Evolutionary conservation across 768 basidiomycete species (phyloP).

Genomic region (Terana coerulea): DNA sequence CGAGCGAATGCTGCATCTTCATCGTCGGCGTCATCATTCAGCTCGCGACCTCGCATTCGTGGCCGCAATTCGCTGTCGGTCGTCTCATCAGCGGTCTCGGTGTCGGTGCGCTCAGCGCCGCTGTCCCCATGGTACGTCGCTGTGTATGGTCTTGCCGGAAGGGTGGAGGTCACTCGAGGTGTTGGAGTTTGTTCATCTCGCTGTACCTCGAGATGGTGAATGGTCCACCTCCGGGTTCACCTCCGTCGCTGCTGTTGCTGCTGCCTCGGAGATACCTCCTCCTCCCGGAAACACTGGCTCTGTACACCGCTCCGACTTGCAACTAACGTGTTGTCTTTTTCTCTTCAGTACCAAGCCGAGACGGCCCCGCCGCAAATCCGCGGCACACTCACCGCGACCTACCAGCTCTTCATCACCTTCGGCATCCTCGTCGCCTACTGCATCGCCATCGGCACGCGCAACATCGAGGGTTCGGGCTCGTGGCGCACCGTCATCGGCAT

Average conservation of each 20-base stretch:
- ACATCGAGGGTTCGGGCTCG: conserved; percentile 40
- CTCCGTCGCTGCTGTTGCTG: too few species aligned
- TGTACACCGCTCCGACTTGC: too few species aligned
- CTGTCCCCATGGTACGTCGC: conserved; percentile 47
- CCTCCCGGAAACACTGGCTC: too few species aligned
- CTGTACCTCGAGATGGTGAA: too few species aligned
- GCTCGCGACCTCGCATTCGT: conserved; percentile 43
- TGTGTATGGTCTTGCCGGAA: too few species aligned
- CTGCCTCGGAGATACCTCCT: too few species aligned
- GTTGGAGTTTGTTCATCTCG: too few species aligned
- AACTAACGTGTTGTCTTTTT: conserved; percentile 1
- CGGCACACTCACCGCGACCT: conserved; percentile 53
- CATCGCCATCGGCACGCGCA: conserved; percentile 65
- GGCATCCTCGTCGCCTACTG: conserved; percentile 62
- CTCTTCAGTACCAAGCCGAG: conserved; percentile 76
- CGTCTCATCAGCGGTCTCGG: conserved; percentile 64
- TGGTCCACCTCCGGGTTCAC: too few species aligned
- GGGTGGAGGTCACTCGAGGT: too few species aligned
- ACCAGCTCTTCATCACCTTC: conserved; percentile 59
- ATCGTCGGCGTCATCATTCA: conserved; percentile 60
- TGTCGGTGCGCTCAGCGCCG: conserved; percentile 64
- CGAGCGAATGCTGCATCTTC: conserved; percentile 53
- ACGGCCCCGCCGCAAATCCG: conserved; percentile 70
- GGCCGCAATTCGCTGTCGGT: conserved; percentile 68
- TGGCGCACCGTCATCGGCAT: conserved; percentile 65